A percentile compares a stretch with the other conserved stretches of the same genome.
Conservation (phyloP, 305 asterid genomes). For the Fraxinus ornus region DNA sequence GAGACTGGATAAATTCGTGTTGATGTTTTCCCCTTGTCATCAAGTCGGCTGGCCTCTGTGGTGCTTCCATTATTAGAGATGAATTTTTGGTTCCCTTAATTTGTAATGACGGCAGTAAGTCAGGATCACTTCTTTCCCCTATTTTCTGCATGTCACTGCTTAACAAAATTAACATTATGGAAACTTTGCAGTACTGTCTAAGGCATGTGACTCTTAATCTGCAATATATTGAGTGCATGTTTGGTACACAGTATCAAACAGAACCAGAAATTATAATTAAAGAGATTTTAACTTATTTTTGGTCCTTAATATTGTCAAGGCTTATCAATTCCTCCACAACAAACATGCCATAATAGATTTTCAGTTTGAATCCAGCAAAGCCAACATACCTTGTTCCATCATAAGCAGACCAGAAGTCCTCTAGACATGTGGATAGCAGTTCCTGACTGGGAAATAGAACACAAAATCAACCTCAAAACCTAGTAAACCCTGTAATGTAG, state of each 20-base stretch:
- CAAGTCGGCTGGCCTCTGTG: slow-evolving; percentile 33
- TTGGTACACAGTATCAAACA: neutral
- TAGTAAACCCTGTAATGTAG: neutral
- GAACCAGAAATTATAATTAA: neutral
- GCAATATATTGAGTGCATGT: neutral
- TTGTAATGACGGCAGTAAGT: slow-evolving; percentile 35
- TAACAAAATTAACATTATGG: slow-evolving; percentile 24
- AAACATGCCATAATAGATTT: neutral
- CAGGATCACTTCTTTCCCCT: slow-evolving; percentile 44
- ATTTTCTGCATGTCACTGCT: slow-evolving; percentile 52
- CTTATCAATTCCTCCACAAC: neutral
- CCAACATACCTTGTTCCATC: slow-evolving; percentile 51
- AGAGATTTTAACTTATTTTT: neutral
- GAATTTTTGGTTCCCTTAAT: slow-evolving; percentile 34
- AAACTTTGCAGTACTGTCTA: neutral
- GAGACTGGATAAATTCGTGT: slow-evolving; percentile 29
- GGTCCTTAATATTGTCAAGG: neutral
- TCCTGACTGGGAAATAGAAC: slow-evolving; percentile 53
- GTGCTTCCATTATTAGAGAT: slow-evolving; percentile 31
- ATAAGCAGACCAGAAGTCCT: slow-evolving; percentile 71
- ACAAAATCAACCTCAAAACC: slow-evolving; percentile 25
- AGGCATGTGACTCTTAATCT: neutral
- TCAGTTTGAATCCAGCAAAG: slow-evolving; percentile 11
- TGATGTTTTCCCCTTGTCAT: slow-evolving; percentile 36
- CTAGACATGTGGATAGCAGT: slow-evolving; percentile 61